Base-by-base conservation (phyloP, 2,329 filamentous ascomycete species). In the Microcyclosporella mali region DNA sequence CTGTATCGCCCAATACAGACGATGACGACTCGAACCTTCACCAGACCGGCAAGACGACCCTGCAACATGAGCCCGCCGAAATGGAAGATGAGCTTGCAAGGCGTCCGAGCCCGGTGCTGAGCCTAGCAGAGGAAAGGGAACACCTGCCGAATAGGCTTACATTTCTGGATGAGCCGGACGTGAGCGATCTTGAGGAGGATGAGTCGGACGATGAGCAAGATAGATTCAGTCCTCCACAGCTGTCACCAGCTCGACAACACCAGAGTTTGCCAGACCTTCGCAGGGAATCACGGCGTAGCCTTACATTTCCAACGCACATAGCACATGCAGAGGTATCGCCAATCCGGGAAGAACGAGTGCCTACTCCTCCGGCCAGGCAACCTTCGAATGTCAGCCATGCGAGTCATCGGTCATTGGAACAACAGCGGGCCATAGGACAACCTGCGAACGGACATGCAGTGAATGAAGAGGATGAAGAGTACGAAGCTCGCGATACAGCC, bases 171-270 rank as follows among this genome's bases (percentile, higher is more conserved):
- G 45, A 52, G 14, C 43, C 47, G 33, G 49, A 56, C 14, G 50
- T 56, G 19, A 57, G 51, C 45, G 56, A 58, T 27, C 36, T 53
- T 12, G 53, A 54, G 6, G 53, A 53, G 9, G 49, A 53, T 15
- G 50, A 50, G 15, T 44, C 48, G 31, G 46, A 45, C 4, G 47
- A 40, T 15, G 33, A 34, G 4, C 9, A 34, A 18, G 14, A 3
- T 18, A 6, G 14, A 8, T 17, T 18, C 3, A 28, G 32, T 18
- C 38, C 44, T 29, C 39, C 39, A 34, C 34, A 33, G 6, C 34
- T 37, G 16, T n/a, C 43, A 14, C 40, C 28, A 19, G 33, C 29
- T 14, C 37, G 31, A 18, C n/a, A 37, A 9, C 27, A 31, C 18
- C 41, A 35, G 4, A 16, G 33, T 11, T 9, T 34, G 3, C 10